Conservation (phyloP, 2,329 filamentous ascomycete species). For the Furcasterigmium furcatum region DNA sequence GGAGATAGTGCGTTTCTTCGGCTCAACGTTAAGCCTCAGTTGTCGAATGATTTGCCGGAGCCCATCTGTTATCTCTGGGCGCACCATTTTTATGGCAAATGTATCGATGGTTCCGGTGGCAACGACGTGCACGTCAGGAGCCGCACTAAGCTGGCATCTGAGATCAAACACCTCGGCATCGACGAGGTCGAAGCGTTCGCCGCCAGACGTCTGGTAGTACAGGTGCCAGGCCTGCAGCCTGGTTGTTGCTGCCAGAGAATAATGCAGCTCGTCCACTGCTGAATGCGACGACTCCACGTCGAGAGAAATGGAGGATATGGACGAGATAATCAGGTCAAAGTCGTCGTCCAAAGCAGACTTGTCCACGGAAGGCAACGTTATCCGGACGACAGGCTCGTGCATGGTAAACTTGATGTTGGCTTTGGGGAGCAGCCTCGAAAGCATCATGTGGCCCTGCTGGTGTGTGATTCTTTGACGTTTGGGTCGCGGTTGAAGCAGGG, state of each 20-base stretch:
- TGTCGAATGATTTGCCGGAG: constrained; percentile 88
- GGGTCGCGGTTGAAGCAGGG: constrained; percentile 60
- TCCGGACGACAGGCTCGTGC: constrained; percentile 91
- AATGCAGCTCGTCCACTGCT: constrained; percentile 77
- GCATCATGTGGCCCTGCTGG: constrained; percentile 62
- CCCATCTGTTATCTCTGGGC: constrained; percentile 89
- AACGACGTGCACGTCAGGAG: constrained; percentile 80
- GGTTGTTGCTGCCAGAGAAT: constrained; percentile 78
- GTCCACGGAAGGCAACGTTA: constrained; percentile 78
- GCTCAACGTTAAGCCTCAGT: constrained; percentile 67
- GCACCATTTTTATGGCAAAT: constrained; percentile 83
- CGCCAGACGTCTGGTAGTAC: constrained; percentile 88
- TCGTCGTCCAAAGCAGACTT: constrained; percentile 66
- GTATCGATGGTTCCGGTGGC: constrained; percentile 79
- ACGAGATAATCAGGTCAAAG: constrained; percentile 92
- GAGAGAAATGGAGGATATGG: constrained; percentile 87
- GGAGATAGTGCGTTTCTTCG: constrained; percentile 50
- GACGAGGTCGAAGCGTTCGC: constrained; percentile 80
- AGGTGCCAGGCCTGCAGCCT: constrained; percentile 82
- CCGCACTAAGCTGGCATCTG: constrained; percentile 79
- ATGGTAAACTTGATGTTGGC: constrained; percentile 93
- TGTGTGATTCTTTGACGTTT: background rate
- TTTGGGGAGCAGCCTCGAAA: constrained; percentile 90
- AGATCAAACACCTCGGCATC: constrained; percentile 86
- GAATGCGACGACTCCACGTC: constrained; percentile 97